These are phyloP conservation scores for Paracoccidioides lutzii DNA, from an alignment of 2,329 filamentous ascomycete species.

Conservation along the genomic window DNA sequence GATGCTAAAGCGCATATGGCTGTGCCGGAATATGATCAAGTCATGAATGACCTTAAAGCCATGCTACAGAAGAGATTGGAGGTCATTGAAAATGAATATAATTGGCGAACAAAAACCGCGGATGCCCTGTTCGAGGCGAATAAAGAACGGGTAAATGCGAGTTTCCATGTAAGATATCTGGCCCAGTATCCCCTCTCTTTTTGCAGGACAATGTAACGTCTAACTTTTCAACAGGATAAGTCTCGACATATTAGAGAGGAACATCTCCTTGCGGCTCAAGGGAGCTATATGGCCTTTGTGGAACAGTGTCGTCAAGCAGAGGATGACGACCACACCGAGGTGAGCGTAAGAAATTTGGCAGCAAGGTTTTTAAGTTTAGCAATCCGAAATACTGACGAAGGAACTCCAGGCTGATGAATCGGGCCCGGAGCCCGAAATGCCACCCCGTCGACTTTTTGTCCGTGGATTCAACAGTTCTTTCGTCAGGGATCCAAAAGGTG, in stretches of 20 bases:
- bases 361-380: not conserved
- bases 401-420: slow-evolving; percentile 9
- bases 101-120: slow-evolving; percentile 20
- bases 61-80: slow-evolving; percentile 19
- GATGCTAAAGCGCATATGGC: slow-evolving; percentile 31
- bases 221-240: slow-evolving; percentile 13
- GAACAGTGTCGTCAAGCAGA: slow-evolving; percentile 27
- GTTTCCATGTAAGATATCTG: slow-evolving; percentile 18
- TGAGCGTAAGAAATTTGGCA: slow-evolving; percentile 13
- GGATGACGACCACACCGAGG: slow-evolving; percentile 32
- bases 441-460: slow-evolving; percentile 2
- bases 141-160: slow-evolving; percentile 21
- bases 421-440: slow-evolving; percentile 6
- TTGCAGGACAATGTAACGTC: not conserved
- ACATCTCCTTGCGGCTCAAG: slow-evolving; percentile 27
- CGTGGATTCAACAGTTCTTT: slow-evolving; percentile 23
- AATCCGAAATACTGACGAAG: slow-evolving; percentile 3
- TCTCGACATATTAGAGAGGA: slow-evolving; percentile 23
- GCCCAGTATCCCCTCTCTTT: not conserved
- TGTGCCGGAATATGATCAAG: slow-evolving; percentile 26
- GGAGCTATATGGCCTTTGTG: slow-evolving; percentile 28
- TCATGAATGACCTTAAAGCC: slow-evolving; percentile 21
- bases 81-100: slow-evolving; percentile 21
- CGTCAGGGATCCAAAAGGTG: slow-evolving; percentile 23
- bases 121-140: slow-evolving; percentile 20